Evolutionary conservation across 163 green algal genomes (phyloP).

Genomic region (Volvox carteri): DNA sequence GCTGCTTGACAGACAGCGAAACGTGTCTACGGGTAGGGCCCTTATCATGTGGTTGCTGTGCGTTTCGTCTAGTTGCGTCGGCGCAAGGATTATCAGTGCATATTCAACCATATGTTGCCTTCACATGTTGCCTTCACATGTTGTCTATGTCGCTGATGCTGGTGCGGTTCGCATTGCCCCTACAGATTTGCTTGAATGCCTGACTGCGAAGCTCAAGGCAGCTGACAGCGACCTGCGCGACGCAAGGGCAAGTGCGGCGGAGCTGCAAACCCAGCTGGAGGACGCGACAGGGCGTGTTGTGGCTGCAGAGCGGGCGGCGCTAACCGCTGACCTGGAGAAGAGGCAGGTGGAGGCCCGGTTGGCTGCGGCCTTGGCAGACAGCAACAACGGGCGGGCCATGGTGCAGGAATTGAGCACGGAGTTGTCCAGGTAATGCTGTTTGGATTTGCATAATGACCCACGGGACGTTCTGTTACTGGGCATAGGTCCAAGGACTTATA

Average conservation of each 20-base stretch:
- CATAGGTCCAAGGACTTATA: too few species aligned
- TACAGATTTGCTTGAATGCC: conserved; percentile 6
- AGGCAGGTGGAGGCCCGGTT: conserved; percentile 33
- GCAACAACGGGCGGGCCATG: conserved; percentile 11
- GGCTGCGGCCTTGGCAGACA: conserved; percentile 18
- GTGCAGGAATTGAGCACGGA: conserved; percentile 24
- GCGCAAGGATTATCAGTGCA: neutral
- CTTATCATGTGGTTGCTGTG: neutral
- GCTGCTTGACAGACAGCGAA: neutral
- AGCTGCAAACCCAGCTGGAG: conserved; percentile 51
- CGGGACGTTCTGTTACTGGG: too few species aligned
- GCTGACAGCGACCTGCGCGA: conserved; percentile 14
- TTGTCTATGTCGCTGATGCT: too few species aligned
- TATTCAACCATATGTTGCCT: too few species aligned
- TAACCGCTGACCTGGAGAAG: conserved; percentile 6
- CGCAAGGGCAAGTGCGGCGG: conserved; percentile 35
- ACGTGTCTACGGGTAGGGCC: neutral
- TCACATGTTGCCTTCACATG: too few species aligned
- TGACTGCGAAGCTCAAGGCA: neutral
- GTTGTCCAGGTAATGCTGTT: conserved; percentile 40
- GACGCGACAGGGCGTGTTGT: neutral
- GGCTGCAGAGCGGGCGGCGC: conserved; percentile 10
- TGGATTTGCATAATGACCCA: too few species aligned
- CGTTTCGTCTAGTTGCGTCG: neutral
- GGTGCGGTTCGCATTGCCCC: too few species aligned